These are phyloP conservation scores for Schoenoplectus tabernaemontani DNA, from an alignment of 202 grass and related monocot species.

Conservation along the genomic window DNA sequence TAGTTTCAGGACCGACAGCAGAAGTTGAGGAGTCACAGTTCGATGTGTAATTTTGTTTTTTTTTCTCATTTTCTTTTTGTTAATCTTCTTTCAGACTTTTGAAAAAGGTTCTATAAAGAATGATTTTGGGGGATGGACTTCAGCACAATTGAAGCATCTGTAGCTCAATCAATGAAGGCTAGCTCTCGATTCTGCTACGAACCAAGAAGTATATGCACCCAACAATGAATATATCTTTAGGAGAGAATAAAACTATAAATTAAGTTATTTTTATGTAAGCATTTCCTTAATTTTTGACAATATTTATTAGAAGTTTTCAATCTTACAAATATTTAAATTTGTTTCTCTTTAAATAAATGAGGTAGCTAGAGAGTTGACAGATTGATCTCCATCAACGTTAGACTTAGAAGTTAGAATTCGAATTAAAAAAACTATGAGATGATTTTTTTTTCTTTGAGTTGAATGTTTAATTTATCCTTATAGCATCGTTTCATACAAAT, in stretches of 20 bases:
- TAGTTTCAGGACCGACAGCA: slow-evolving; percentile 17
- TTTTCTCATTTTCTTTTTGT: too few relatives aligned
- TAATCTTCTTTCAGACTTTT: slow-evolving; percentile 13
- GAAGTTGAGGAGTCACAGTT: slow-evolving; percentile 14
- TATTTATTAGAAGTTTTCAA: too few relatives aligned
- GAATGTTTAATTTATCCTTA: too few relatives aligned
- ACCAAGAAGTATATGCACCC: background rate
- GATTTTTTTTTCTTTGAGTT: too few relatives aligned
- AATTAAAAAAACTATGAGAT: too few relatives aligned
- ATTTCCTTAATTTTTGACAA: too few relatives aligned
- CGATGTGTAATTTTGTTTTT: background rate
- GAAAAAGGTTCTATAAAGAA: background rate
- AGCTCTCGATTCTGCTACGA: background rate
- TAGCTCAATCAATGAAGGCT: background rate
- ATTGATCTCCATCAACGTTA: too few relatives aligned
- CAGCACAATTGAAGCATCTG: background rate
- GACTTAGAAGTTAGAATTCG: too few relatives aligned
- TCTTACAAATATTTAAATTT: too few relatives aligned
- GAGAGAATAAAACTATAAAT: background rate
- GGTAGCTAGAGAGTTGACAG: too few relatives aligned
- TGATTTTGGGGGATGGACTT: background rate
- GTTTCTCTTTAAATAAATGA: too few relatives aligned
- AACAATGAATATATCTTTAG: background rate
- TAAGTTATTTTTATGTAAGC: background rate
- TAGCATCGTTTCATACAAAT: too few relatives aligned